Percentiles rank a stretch among this genome's conserved stretches.
These are phyloP conservation scores for Lipomyces yamanashiensis DNA, from an alignment of 805 yeast genomes.

Conservation along the genomic window DNA sequence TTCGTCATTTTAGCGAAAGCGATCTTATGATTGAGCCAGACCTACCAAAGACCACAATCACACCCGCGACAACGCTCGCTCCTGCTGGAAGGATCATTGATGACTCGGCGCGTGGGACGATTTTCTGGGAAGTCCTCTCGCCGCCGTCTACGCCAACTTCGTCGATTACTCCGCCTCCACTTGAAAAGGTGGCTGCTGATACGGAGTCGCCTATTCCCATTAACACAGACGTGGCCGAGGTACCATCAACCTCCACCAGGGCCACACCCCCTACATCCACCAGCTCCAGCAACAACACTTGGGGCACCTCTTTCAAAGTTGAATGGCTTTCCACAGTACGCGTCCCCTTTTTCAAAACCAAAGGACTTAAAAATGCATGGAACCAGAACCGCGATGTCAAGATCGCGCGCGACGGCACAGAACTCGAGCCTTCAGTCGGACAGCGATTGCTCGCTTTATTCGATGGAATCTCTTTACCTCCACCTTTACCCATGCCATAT, in stretches of 20 bases:
- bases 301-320: slow-evolving; percentile 48
- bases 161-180: neutral
- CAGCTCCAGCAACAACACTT: slow-evolving; percentile 25
- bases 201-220: neutral
- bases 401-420: slow-evolving; percentile 52
- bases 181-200: neutral
- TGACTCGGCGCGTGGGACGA: slow-evolving; percentile 46
- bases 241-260: neutral
- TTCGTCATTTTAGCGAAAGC: slow-evolving; percentile 4
- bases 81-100: slow-evolving; percentile 46
- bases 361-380: slow-evolving; percentile 45
- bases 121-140: slow-evolving; percentile 47
- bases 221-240: neutral
- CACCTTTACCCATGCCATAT: too few relatives aligned
- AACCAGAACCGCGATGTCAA: slow-evolving; percentile 49
- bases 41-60: slow-evolving; percentile 30
- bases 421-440: slow-evolving; percentile 48
- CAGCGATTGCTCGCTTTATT: slow-evolving; percentile 43
- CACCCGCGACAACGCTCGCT: slow-evolving; percentile 37
- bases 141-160: slow-evolving; percentile 1
- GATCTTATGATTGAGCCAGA: slow-evolving; percentile 19
- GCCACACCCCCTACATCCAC: neutral
- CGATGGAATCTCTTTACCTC: slow-evolving; percentile 6
- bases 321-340: slow-evolving; percentile 46
- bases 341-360: slow-evolving; percentile 45